Base-by-base conservation (phyloP, 805 yeast genomes). In the Candida mattraensis region DNA sequence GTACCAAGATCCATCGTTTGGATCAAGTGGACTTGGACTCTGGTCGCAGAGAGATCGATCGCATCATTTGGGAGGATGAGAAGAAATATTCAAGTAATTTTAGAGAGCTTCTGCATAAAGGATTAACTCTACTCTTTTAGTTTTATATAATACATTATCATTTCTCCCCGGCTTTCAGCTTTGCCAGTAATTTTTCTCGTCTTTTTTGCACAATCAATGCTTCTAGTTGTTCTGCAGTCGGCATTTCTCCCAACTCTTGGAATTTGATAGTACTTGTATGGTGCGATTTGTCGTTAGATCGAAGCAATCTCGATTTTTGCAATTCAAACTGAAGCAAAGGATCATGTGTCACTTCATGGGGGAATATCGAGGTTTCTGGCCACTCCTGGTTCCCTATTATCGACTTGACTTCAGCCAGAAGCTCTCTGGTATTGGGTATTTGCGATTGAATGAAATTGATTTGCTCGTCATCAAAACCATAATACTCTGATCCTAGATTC, bases 31-130 rank as follows among this genome's bases (percentile, higher is more conserved):
- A 87, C 57, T 72, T 83, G 54, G 95, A 87, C 57, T 74, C 87
- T 0, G 95, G 95, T 2, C 67, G 95, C 50, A 70, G 93, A 33
- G 95, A 87, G 55, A 77, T 81, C 62, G 96, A 87, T 59, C 66
- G 87, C 31, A 75, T 75, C 44, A 76, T 80, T 15, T 86, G 95
- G 94, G 87, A 81, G 47, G 93, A 86, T 39, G 86, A 84, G 33
- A 66, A 45, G 35, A 50, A 56, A 24, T 61, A 61, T 33, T 45
- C 51, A 14, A 53, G 54, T 24, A 65, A 53, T 31, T 53, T 63
- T 24, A 56, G 48, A 28, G 69, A 63, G 32, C 46, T 56, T 14
- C 16, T 61, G 14, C 32, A 30, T 3, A 60, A 51, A 33, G 48
- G 45, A n/a, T 30, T 54, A 6, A 36, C 30, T 20, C 36, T 42